Percentiles rank a stretch among this genome's conserved stretches.
Evolutionary conservation across 78 protist genomes (phyloP).

Genomic region (Emiliania huxleyi): DNA sequence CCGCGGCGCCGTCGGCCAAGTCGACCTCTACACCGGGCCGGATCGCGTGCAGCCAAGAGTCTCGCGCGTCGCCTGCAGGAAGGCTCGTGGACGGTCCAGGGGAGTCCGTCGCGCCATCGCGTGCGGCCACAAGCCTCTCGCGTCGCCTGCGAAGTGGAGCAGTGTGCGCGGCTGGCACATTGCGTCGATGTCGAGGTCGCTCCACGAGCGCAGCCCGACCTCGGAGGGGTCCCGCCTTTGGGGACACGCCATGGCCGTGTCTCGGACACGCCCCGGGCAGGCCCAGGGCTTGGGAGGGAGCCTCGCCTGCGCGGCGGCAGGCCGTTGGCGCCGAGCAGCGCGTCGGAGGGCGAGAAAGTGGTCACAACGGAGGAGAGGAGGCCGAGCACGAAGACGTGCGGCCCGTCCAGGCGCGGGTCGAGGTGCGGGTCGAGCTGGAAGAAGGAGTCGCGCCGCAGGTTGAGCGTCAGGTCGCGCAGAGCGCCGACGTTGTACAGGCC

Average conservation of each 20-base stretch:
- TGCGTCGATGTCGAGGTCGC: not conserved
- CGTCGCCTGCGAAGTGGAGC: not conserved
- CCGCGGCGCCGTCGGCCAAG: not conserved
- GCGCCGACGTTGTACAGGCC: not conserved
- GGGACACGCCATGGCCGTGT: too few species aligned
- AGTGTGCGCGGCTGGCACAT: not conserved
- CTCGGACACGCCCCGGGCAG: too few species aligned
- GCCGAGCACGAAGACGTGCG: not conserved
- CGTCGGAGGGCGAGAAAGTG: not conserved
- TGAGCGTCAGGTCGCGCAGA: not conserved
- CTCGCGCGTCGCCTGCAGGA: too few species aligned
- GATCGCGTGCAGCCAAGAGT: not conserved
- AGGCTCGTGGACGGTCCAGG: too few species aligned
- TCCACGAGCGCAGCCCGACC: not conserved
- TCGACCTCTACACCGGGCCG: not conserved
- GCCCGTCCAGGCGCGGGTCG: not conserved
- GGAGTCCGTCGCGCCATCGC: too few species aligned
- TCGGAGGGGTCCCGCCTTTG: not conserved
- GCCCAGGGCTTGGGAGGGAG: too few species aligned
- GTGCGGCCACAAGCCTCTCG: too few species aligned
- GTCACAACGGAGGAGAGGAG: not conserved
- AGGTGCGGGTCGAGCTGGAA: constrained; percentile 9
- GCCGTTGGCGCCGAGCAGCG: not conserved
- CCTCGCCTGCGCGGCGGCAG: too few species aligned
- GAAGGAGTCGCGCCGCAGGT: not conserved